These are phyloP conservation scores for Penicillium sp. DNA, from an alignment of 2,329 filamentous ascomycete genomes.

Conservation along the genomic window DNA sequence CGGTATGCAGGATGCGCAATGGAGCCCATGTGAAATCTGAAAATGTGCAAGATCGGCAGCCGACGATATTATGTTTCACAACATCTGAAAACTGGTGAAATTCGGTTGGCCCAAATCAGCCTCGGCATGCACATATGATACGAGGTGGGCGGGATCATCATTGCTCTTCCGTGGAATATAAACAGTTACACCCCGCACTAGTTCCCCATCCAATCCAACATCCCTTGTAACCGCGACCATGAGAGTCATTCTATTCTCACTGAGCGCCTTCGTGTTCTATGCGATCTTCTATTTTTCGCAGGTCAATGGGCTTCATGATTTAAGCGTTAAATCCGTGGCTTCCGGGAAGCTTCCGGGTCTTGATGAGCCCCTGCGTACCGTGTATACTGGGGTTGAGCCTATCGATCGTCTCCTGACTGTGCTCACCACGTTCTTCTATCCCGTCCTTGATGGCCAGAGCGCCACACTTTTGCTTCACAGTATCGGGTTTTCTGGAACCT, in stretches of 20 bases:
- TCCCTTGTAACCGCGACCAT: conserved; percentile 11
- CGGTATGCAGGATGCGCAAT: conserved; percentile 18
- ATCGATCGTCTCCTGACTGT: conserved; percentile 34
- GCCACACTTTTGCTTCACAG: conserved; percentile 38
- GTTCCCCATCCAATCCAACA: neutral
- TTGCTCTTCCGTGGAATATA: conserved; percentile 2
- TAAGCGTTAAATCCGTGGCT: conserved; percentile 20
- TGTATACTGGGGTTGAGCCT: conserved; percentile 36
- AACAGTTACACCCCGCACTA: neutral
- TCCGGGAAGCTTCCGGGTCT: conserved; percentile 28
- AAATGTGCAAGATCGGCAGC: conserved; percentile 14
- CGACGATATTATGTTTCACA: conserved; percentile 1
- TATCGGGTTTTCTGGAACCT: conserved; percentile 42
- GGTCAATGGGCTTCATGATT: conserved; percentile 30
- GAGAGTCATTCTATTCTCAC: conserved; percentile 29
- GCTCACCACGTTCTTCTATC: conserved; percentile 43
- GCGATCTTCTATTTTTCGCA: conserved; percentile 36
- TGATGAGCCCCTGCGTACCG: conserved; percentile 29
- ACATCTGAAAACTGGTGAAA: neutral
- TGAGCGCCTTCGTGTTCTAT: conserved; percentile 34
- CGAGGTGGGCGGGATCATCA: neutral
- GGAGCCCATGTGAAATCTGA: conserved; percentile 8
- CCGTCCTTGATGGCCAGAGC: conserved; percentile 39
- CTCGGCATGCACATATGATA: conserved; percentile 16
- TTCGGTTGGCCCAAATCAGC: conserved; percentile 5